Percentiles rank a stretch among this genome's conserved stretches.
Evolutionary conservation across 768 basidiomycete species (phyloP).

Genomic region (Leucosporidium creatinivorum): DNA sequence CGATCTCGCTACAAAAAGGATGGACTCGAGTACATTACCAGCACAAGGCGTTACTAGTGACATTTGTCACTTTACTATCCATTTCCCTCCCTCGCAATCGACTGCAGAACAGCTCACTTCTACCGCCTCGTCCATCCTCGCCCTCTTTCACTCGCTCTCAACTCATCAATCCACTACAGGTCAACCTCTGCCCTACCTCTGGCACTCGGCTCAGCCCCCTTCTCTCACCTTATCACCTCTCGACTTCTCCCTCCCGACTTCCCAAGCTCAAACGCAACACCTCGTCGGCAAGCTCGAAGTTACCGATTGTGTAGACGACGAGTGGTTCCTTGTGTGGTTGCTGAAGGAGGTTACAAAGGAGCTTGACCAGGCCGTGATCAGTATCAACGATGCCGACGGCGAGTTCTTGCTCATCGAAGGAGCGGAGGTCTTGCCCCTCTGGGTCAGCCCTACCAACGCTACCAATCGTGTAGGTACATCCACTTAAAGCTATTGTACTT

Average conservation of each 20-base stretch:
- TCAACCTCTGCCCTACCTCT: constrained; percentile 8
- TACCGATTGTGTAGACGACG: constrained; percentile 95
- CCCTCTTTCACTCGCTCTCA: not conserved
- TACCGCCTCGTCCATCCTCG: not conserved
- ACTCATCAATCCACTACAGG: not conserved
- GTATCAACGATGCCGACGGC: constrained; percentile 71
- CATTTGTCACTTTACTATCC: not conserved
- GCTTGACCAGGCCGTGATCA: constrained; percentile 61
- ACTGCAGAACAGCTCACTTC: not conserved
- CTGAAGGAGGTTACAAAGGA: constrained; percentile 64
- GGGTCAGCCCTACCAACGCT: constrained; percentile 86
- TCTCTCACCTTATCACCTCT: constrained; percentile 1
- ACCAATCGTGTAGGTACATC: constrained; percentile 76
- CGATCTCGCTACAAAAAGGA: not conserved
- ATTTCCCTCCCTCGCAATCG: not conserved
- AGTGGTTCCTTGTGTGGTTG: constrained; percentile 92
- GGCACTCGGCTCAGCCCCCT: constrained; percentile 15
- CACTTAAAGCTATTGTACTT: not conserved
- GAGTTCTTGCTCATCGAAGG: constrained; percentile 96
- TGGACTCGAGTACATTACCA: not conserved
- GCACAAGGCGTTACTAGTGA: not conserved
- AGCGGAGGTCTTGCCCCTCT: constrained; percentile 75
- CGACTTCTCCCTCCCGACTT: not conserved
- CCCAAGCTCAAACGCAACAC: not conserved
- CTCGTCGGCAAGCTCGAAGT: constrained; percentile 81